Conservation (phyloP, 352 stramenopile species). For the Stephanocyclus meneghinianus region DNA sequence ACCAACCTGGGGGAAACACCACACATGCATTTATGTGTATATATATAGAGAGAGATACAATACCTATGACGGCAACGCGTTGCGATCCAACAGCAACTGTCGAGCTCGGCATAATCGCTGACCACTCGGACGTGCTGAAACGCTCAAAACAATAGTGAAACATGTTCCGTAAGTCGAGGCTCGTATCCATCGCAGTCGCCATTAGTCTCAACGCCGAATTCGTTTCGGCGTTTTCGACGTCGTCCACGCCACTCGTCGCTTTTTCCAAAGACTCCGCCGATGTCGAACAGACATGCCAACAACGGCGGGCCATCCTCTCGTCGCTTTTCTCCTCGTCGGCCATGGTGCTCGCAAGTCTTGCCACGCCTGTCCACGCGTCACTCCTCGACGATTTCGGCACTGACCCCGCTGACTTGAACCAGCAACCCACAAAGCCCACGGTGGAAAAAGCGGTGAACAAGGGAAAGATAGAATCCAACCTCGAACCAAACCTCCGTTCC, state of each 20-base stretch:
- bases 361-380: slow-evolving; percentile 19
- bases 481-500: slow-evolving; percentile 74
- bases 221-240: slow-evolving; percentile 2
- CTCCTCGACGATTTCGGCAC: slow-evolving; percentile 77
- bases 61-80: no score
- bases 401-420: slow-evolving; percentile 44
- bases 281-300: slow-evolving; percentile 2
- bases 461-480: slow-evolving; percentile 56
- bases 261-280: not conserved
- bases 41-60: no score
- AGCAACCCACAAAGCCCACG: slow-evolving; percentile 50
- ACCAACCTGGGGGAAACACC: no score
- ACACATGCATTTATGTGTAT: no score
- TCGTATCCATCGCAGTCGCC: not conserved
- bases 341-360: not conserved
- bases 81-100: no score
- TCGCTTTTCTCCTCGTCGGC: slow-evolving; percentile 21
- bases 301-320: slow-evolving; percentile 41
- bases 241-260: not conserved
- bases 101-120: no score
- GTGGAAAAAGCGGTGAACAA: slow-evolving; percentile 34
- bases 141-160: no score
- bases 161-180: not conserved
- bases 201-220: not conserved
- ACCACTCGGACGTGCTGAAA: no score